Conservation (phyloP, 352 stramenopile species). For the Phytophthora tentaculata region DNA sequence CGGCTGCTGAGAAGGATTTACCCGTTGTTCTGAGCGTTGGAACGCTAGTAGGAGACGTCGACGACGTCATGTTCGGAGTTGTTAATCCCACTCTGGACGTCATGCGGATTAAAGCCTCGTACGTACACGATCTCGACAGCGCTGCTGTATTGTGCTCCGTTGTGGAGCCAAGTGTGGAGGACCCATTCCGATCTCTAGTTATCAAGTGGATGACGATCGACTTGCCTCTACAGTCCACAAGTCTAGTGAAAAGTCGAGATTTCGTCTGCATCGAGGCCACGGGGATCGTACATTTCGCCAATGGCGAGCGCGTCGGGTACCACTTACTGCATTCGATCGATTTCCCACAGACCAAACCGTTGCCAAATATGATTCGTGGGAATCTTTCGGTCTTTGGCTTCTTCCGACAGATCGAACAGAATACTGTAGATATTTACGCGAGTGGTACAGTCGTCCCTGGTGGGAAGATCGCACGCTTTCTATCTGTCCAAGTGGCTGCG, state of each 20-base stretch:
- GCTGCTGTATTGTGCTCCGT: constrained; percentile 30
- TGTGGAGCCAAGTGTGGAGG: constrained; percentile 25
- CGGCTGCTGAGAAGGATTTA: constrained; percentile 1
- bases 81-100: constrained; percentile 37
- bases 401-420: not conserved
- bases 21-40: constrained; percentile 36
- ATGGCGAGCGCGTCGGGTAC: not conserved
- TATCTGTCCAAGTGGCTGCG: not conserved
- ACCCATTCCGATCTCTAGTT: constrained; percentile 31
- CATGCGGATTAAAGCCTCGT: constrained; percentile 41
- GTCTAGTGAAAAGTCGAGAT: not conserved
- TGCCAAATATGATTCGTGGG: not conserved
- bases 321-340: not conserved
- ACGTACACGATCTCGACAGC: constrained; percentile 36
- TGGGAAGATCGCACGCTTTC: not conserved
- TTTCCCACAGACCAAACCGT: not conserved
- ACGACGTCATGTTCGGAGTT: constrained; percentile 46
- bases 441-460: not conserved
- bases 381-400: not conserved
- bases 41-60: constrained; percentile 30
- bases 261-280: not conserved
- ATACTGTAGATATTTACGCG: not conserved
- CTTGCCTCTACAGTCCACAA: not conserved
- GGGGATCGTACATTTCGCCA: not conserved
- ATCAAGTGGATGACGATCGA: constrained; percentile 41